These are phyloP conservation scores for Aspergillus ruber DNA, from an alignment of 2,329 filamentous ascomycete species.

Conservation along the genomic window DNA sequence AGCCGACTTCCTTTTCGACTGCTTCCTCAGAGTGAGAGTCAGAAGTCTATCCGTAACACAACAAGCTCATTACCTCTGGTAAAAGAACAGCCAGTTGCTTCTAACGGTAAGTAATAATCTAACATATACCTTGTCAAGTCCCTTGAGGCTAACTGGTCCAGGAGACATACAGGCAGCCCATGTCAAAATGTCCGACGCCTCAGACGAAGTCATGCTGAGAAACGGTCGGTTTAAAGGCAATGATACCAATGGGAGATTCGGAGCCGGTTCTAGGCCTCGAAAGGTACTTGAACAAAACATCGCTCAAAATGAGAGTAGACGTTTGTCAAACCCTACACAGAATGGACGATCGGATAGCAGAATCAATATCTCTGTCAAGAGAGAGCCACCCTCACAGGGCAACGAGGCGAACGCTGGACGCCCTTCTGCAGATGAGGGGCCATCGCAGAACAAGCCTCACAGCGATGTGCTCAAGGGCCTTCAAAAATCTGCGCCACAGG, in stretches of 20 bases:
- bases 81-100: background rate
- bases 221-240: background rate
- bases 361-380: background rate
- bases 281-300: background rate
- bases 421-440: background rate
- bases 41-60: background rate
- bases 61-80: background rate
- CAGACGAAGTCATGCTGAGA: constrained; percentile 18
- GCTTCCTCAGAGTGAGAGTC: background rate
- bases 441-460: background rate
- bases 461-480: background rate
- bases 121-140: too few relatives aligned
- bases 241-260: background rate
- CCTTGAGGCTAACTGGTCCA: background rate
- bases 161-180: background rate
- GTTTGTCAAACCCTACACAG: background rate
- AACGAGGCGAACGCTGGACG: background rate
- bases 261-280: background rate
- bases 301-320: background rate
- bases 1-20: background rate
- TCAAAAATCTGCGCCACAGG: constrained; percentile 4
- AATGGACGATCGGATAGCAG: background rate
- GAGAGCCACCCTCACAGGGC: background rate
- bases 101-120: background rate
- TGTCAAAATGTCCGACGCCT: constrained; percentile 7